Evolutionary conservation across 73 alveolate genomes (phyloP).

Genomic region (Paramecium primaurelia): DNA sequence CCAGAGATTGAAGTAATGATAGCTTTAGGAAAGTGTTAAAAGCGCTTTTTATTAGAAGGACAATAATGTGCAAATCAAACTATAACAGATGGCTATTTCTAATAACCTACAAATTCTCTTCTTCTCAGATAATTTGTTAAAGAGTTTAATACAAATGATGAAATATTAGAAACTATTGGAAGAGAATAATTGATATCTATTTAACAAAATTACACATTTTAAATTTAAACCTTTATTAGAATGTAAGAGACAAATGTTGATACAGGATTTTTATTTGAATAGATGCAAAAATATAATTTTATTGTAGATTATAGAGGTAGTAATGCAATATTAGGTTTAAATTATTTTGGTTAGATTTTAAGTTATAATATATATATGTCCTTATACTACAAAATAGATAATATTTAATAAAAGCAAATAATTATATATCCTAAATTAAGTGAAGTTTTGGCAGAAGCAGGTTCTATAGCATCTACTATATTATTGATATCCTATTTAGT

Average conservation of each 20-base stretch:
- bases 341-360: background rate
- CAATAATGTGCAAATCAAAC: background rate
- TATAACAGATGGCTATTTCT: background rate
- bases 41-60: background rate
- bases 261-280: background rate
- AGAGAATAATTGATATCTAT: background rate
- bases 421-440: background rate
- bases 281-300: background rate
- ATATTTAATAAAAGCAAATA: background rate
- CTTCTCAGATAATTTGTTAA: background rate
- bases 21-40: background rate
- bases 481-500: background rate
- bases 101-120: background rate
- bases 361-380: background rate
- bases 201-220: background rate
- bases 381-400: background rate
- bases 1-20: background rate
- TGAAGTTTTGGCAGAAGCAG: slow-evolving; percentile 2
- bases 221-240: background rate
- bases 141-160: background rate
- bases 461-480: background rate
- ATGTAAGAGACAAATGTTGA: background rate
- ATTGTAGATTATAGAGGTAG: background rate
- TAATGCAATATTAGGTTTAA: background rate
- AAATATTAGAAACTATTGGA: background rate